phyloP scores from a whole-genome alignment of 2,329 filamentous ascomycete genomes.

The Tothia fuscella region DNA sequence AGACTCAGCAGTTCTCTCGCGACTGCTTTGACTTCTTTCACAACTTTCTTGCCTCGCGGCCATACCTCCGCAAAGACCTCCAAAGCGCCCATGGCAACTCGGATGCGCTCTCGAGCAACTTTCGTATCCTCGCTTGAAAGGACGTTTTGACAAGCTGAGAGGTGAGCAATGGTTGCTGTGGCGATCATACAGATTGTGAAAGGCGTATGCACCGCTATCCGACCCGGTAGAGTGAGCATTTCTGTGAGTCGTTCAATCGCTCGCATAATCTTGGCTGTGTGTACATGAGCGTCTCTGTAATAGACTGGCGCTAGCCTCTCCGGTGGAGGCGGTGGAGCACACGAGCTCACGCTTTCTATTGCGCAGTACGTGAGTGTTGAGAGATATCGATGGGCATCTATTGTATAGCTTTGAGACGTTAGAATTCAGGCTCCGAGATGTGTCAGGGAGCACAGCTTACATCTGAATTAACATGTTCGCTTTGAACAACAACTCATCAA shows the following conservation, averaged over 20 bases:
- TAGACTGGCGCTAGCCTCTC: conserved; percentile 17
- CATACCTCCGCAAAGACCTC: conserved; percentile 57
- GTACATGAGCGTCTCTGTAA: conserved; percentile 43
- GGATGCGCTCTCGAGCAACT: conserved; percentile 56
- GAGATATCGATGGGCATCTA: conserved; percentile 32
- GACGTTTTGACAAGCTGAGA: conserved; percentile 60
- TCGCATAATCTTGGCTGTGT: conserved; percentile 69
- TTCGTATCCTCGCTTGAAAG: conserved; percentile 43
- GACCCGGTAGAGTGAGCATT: conserved; percentile 60
- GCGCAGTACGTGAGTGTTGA: conserved; percentile 25
- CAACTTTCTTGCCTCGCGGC: conserved; percentile 57
- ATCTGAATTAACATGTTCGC: conserved; percentile 63
- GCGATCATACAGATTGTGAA: conserved; percentile 76
- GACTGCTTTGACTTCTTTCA: conserved; percentile 62
- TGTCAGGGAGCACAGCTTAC: conserved; percentile 14
- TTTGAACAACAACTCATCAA: conserved; percentile 88
- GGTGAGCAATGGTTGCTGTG: conserved; percentile 66
- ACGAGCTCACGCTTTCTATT: conserved; percentile 42
- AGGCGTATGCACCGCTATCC: conserved; percentile 62
- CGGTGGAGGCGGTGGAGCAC: conserved; percentile 41
- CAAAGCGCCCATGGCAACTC: conserved; percentile 68
- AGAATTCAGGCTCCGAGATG: background rate
- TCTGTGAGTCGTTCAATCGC: conserved; percentile 68
- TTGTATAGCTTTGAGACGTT: conserved; percentile 14
- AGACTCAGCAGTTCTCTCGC: conserved; percentile 30